A percentile compares a stretch with the other conserved stretches of the same genome.
Evolutionary conservation across 768 basidiomycete genomes (phyloP).

Genomic region (Pisolithus marmoratus): DNA sequence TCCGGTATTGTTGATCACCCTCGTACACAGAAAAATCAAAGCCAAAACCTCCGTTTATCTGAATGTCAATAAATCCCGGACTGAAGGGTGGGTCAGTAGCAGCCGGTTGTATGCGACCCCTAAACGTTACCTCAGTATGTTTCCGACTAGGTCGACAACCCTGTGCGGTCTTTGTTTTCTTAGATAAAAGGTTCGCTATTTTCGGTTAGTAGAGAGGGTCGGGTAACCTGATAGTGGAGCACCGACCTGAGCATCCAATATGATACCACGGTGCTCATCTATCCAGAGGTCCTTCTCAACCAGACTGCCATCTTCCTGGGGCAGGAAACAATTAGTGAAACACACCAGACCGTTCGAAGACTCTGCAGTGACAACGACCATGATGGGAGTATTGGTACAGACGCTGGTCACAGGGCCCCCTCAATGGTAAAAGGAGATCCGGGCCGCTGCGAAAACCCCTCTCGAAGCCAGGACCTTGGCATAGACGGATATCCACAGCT

Average conservation of each 20-base stretch:
- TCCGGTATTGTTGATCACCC: conserved; percentile 55
- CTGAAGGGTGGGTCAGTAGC: conserved; percentile 32
- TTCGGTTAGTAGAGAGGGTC: background rate
- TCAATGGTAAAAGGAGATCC: background rate
- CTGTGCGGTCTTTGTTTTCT: conserved; percentile 55
- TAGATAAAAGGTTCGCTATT: conserved; percentile 62
- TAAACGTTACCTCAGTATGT: conserved; percentile 59
- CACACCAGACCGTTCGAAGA: conserved; percentile 64
- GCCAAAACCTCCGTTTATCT: conserved; percentile 86
- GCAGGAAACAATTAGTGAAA: conserved; percentile 83
- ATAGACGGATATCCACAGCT: no score
- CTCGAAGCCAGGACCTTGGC: no score
- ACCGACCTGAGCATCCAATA: conserved; percentile 69
- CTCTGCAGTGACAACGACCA: background rate
- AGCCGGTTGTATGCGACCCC: background rate
- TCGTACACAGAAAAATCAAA: conserved; percentile 86
- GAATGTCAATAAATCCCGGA: conserved; percentile 82
- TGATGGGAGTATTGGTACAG: background rate
- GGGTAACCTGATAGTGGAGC: background rate
- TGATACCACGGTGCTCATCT: conserved; percentile 64
- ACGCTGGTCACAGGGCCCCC: background rate
- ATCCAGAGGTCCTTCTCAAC: conserved; percentile 77
- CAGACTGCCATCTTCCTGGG: conserved; percentile 73
- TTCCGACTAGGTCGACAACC: conserved; percentile 66
- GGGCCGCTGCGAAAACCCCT: no score